These are phyloP conservation scores for Nitzschia putrida DNA, from an alignment of 108 stramenopile species.

Conservation along the genomic window DNA sequence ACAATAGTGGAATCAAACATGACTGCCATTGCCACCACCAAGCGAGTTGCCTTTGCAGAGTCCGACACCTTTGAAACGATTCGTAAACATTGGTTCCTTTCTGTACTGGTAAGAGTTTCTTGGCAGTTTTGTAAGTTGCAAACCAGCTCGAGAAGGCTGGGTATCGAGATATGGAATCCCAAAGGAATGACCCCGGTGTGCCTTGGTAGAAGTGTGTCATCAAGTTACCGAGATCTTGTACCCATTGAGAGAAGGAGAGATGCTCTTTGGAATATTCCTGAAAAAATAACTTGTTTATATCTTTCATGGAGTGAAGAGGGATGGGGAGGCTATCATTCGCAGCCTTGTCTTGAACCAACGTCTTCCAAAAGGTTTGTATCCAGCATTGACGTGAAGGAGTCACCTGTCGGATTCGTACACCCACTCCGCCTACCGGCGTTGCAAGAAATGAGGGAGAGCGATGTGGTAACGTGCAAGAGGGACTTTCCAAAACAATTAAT, in stretches of 20 bases:
- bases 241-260: conserved; percentile 5
- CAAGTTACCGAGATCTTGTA: background rate
- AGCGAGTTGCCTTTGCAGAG: conserved; percentile 1
- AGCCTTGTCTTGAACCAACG: background rate
- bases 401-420: conserved; percentile 6
- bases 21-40: conserved; percentile 24
- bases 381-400: background rate
- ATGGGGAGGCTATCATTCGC: background rate
- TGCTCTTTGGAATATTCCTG: background rate
- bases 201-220: conserved; percentile 1
- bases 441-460: background rate
- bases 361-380: conserved; percentile 8
- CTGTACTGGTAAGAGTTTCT: background rate
- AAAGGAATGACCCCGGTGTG: background rate
- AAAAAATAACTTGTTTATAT: background rate
- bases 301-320: conserved; percentile 9
- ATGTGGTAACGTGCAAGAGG: background rate
- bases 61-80: conserved; percentile 14
- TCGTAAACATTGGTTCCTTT: background rate
- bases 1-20: background rate
- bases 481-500: conserved; percentile 6
- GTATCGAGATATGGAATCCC: conserved; percentile 5
- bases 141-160: conserved; percentile 16
- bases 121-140: conserved; percentile 9
- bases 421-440: background rate